phyloP scores from a whole-genome alignment of 768 basidiomycete species.

The Boletus sensibilis region DNA sequence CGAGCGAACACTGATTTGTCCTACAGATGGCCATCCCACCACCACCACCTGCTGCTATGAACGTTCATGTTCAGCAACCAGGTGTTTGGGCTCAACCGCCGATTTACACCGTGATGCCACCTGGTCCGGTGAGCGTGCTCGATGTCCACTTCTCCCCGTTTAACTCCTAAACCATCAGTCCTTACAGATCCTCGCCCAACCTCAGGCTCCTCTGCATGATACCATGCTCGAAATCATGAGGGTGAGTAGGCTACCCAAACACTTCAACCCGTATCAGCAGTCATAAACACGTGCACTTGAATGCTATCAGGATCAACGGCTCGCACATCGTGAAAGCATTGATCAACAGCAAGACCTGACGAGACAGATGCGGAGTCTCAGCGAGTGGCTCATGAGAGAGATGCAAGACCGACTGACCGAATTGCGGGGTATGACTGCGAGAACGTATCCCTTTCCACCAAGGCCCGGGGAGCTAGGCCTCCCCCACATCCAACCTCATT shows the following conservation, averaged over 20 bases:
- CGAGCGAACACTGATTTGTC: neutral
- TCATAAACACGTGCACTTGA: neutral
- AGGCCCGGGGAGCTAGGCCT: neutral
- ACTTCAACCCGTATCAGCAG: neutral
- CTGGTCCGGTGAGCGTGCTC: neutral
- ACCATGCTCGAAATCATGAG: constrained; percentile 3
- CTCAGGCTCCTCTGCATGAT: constrained; percentile 1
- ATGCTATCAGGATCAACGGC: constrained; percentile 6
- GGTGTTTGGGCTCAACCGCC: neutral
- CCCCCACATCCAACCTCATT: neutral
- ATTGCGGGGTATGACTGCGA: neutral
- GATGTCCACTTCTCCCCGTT: neutral
- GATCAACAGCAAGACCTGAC: constrained; percentile 8
- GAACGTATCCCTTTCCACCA: neutral
- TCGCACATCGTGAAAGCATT: neutral
- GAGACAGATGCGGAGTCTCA: neutral
- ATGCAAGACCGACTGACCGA: constrained; percentile 3
- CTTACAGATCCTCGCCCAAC: neutral
- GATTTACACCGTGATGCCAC: neutral
- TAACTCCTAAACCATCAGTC: neutral
- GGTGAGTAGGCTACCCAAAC: neutral
- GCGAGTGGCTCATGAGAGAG: constrained; percentile 11
- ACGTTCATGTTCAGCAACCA: neutral
- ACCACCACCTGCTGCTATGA: neutral
- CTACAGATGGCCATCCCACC: neutral